Evolutionary conservation across 768 basidiomycete genomes (phyloP).

Genomic region (Tulasnella calospora): DNA sequence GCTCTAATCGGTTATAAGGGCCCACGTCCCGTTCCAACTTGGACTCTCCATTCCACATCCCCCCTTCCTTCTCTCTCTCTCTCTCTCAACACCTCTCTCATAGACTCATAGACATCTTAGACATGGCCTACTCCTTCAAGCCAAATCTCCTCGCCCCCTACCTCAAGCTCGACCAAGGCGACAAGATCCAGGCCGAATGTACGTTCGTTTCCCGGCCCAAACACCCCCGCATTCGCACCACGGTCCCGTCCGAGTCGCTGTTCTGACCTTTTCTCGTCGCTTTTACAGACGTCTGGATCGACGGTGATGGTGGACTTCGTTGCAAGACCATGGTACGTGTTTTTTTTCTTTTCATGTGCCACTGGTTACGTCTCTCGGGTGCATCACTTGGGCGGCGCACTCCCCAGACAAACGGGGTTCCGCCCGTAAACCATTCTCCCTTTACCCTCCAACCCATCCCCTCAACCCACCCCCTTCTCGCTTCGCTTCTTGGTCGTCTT

Average conservation of each 20-base stretch:
- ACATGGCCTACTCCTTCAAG: constrained; percentile 46
- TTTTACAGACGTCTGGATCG: constrained; percentile 89
- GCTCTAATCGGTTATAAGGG: neutral
- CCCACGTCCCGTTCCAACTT: neutral
- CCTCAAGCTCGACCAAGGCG: constrained; percentile 84
- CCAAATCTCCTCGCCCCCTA: constrained; percentile 87
- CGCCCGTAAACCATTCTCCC: neutral
- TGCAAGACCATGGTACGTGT: constrained; percentile 82
- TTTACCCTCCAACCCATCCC: constrained; percentile 4
- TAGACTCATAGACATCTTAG: constrained; percentile 13
- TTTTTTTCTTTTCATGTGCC: neutral
- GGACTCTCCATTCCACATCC: neutral
- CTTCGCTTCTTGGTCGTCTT: neutral
- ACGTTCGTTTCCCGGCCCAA: constrained; percentile 30
- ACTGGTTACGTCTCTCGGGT: constrained; percentile 14
- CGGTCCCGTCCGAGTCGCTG: neutral
- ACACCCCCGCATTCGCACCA: neutral
- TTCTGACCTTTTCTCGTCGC: neutral
- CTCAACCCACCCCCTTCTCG: neutral
- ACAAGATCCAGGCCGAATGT: constrained; percentile 94
- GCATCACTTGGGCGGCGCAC: neutral
- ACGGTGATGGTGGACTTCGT: constrained; percentile 89
- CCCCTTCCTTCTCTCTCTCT: constrained; percentile 1
- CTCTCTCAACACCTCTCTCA: neutral
- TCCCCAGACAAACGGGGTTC: neutral